These are phyloP conservation scores for Suillus alpinus DNA, from an alignment of 768 basidiomycete species.

Conservation along the genomic window DNA sequence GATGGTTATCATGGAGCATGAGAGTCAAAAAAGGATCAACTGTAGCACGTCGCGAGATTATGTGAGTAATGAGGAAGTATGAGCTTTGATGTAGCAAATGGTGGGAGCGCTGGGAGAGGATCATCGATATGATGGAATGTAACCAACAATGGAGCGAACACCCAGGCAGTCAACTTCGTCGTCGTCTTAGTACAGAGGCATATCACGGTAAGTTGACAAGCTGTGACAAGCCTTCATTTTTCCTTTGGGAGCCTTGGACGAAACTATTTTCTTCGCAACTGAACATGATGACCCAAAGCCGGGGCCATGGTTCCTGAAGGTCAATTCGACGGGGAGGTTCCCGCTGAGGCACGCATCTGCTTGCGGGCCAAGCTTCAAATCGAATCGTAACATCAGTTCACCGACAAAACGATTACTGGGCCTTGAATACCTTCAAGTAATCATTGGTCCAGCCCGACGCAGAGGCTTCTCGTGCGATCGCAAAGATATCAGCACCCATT, in stretches of 20 bases:
- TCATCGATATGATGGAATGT: too few relatives aligned
- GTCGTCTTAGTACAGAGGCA: conserved; percentile 18
- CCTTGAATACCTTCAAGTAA: conserved; percentile 47
- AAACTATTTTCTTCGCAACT: conserved; percentile 9
- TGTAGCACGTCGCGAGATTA: too few relatives aligned
- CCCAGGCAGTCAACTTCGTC: conserved; percentile 31
- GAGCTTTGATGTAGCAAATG: too few relatives aligned
- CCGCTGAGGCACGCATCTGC: conserved; percentile 22
- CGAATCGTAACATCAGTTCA: conserved; percentile 5
- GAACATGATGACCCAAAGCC: conserved; percentile 6
- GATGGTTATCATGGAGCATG: too few relatives aligned
- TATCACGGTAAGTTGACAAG: neutral
- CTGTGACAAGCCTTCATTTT: conserved; percentile 20
- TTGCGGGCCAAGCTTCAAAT: conserved; percentile 15
- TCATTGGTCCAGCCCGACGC: conserved; percentile 47
- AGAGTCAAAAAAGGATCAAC: too few relatives aligned
- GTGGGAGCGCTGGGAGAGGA: too few relatives aligned
- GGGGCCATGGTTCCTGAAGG: conserved; percentile 26
- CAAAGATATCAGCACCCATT: conserved; percentile 46
- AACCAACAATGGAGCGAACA: too few relatives aligned
- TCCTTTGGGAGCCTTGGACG: conserved; percentile 15
- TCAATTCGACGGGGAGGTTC: conserved; percentile 16
- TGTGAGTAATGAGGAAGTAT: too few relatives aligned
- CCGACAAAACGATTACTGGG: neutral
- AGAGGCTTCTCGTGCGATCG: conserved; percentile 42